phyloP scores from a whole-genome alignment of 306 rosid genomes.

The Medicago arabica region DNA sequence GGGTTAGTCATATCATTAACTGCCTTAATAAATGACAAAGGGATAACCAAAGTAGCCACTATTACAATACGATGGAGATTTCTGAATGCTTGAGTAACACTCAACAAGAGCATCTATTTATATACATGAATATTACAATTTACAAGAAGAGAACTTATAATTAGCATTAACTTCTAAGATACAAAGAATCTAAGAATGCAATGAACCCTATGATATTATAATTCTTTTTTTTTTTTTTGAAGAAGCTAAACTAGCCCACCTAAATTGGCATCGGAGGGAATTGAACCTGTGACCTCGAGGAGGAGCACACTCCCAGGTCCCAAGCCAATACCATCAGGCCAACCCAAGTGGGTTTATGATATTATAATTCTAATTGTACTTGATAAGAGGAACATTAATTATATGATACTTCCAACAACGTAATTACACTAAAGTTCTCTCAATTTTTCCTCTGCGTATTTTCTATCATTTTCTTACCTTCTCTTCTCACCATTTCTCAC shows the following conservation, averaged over 20 bases:
- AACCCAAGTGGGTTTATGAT: too few relatives aligned
- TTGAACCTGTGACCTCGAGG: too few relatives aligned
- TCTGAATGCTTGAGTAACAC: neutral
- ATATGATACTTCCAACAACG: neutral
- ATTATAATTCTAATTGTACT: neutral
- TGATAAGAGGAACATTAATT: neutral
- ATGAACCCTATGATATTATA: neutral
- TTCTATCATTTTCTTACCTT: neutral
- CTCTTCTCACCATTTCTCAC: neutral
- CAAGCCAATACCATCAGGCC: too few relatives aligned
- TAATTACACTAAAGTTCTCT: neutral
- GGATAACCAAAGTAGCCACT: neutral
- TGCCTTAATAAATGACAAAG: slow-evolving; percentile 17
- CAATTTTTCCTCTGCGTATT: neutral
- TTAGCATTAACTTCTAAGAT: neutral
- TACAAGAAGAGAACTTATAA: neutral
- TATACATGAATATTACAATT: neutral
- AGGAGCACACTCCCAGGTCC: too few relatives aligned
- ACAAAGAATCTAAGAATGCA: neutral
- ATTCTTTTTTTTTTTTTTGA: too few relatives aligned
- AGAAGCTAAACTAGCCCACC: too few relatives aligned
- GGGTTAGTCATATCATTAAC: slow-evolving; percentile 21
- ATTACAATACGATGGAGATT: neutral
- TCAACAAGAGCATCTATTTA: neutral
- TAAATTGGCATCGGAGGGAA: too few relatives aligned